Evolutionary conservation across 2,329 filamentous ascomycete genomes (phyloP), one percentile per base, ranked within the genome.

Genomic region (Botryotinia narcissicola): DNA sequence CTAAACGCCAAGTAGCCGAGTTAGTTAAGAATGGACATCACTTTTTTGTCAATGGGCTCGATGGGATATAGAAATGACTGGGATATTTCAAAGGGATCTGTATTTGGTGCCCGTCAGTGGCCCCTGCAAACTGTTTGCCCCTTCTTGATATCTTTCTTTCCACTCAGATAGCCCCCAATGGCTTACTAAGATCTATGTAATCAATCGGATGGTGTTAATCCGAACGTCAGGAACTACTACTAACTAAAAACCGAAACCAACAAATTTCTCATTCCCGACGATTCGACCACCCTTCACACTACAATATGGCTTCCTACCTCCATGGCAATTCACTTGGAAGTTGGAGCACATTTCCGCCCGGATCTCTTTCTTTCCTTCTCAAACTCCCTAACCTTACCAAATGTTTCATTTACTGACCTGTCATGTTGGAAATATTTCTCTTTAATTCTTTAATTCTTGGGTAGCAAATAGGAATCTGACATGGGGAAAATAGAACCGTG

Each of bases 301-400:
- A 29, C 64, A 25, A 42, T 42, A 57, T 68, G 48, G 48, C 14
- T 32, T 68, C 46, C 44, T 51, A 12, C 63, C 12, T 67, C 32
- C 14, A n/a, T 51, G 1, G 46, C 46, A 5, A 29, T 54, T 67
- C 29, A 66, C 63, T 35, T 67, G n/a, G 40, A 54, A 66, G 44
- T 48, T 67, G 37, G 51, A 54, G 46, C 64, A 68, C 48, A 42
- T 57, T 57, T 57, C 64, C 64, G 64, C 25, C 35, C 48, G 64
- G 48, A 42, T 42, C 66, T 57, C 32, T n/a, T 18, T 16, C 35
- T 9, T 9, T 16, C 35, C 5, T 25, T 57, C 37, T 42, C 48
- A 68, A 16, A n/a, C 66, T 68, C 35, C 18, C 32, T 22, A 2
- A 40, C 37, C 37, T 40, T 40, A 54, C 46, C 46, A 67, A n/a